phyloP scores from a whole-genome alignment of 257 asterid species.

The Haberlea rhodopensis region DNA sequence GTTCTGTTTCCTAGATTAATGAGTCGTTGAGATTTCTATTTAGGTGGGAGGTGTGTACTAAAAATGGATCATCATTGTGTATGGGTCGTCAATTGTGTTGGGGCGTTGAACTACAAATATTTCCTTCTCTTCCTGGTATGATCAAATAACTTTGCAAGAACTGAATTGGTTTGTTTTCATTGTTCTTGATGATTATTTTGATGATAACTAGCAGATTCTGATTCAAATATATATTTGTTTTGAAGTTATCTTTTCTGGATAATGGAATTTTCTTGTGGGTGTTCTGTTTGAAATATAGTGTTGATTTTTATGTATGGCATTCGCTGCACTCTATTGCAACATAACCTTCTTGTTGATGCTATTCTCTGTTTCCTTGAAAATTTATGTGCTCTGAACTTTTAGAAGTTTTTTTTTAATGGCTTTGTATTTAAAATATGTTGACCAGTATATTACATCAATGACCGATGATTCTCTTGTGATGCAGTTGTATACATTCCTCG shows the following conservation, averaged over 20 bases:
- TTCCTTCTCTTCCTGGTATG: conserved; percentile 71
- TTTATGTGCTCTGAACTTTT: neutral
- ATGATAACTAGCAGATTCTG: neutral
- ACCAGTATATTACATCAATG: conserved; percentile 2
- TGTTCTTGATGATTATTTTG: conserved; percentile 15
- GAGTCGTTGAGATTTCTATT: conserved; percentile 19
- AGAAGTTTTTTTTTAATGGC: neutral
- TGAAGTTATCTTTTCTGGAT: neutral
- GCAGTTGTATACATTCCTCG: conserved; percentile 52
- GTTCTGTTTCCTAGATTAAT: conserved; percentile 20
- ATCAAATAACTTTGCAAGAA: neutral
- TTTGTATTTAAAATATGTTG: neutral
- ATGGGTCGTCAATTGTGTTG: conserved; percentile 74
- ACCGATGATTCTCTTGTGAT: neutral
- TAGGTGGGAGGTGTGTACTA: conserved; percentile 68
- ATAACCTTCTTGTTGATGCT: neutral
- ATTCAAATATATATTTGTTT: neutral
- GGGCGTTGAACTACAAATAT: conserved; percentile 66
- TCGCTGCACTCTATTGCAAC: neutral
- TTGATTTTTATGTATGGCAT: neutral
- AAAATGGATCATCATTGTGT: conserved; percentile 81
- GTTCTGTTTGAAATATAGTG: neutral
- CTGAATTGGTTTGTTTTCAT: neutral
- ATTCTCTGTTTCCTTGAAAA: neutral
- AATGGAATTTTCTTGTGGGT: neutral